Conservation (phyloP, 2,329 filamentous ascomycete species). For the Fusarium citri region DNA sequence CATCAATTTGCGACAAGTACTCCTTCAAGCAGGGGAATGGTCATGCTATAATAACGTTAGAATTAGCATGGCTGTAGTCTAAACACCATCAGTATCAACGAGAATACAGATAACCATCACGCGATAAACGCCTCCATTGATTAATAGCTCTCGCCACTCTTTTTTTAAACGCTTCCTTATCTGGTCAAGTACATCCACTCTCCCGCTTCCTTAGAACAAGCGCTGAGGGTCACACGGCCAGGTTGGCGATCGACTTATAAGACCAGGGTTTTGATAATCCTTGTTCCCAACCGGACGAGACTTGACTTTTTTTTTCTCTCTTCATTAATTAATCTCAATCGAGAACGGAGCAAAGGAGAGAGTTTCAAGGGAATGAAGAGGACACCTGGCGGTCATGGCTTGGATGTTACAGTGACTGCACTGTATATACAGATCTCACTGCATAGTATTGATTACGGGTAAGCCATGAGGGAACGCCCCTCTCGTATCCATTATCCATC, state of each 20-base stretch:
- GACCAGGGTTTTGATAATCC: conserved; percentile 38
- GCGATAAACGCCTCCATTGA: conserved; percentile 11
- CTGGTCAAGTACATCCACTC: conserved; percentile 37
- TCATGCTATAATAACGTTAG: conserved; percentile 5
- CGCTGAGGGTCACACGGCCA: conserved; percentile 41
- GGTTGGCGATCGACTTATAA: conserved; percentile 28
- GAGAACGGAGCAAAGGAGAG: neutral
- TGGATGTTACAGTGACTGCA: conserved; percentile 24
- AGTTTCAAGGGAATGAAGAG: conserved; percentile 18
- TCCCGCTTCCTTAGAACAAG: conserved; percentile 38
- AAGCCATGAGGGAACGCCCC: conserved; percentile 24
- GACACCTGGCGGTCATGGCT: conserved; percentile 26
- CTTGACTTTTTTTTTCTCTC: neutral
- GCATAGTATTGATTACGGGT: conserved; percentile 42
- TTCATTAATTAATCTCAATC: neutral
- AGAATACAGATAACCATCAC: conserved; percentile 18
- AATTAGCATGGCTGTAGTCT: neutral
- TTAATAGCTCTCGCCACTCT: conserved; percentile 26
- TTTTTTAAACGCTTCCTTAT: conserved; percentile 36
- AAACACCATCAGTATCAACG: conserved; percentile 1
- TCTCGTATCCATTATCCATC: conserved; percentile 39
- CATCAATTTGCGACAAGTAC: conserved; percentile 23
- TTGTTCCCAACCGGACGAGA: conserved; percentile 4
- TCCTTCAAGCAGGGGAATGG: conserved; percentile 9
- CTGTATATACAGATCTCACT: conserved; percentile 10